Base-by-base conservation (phyloP, 2,329 filamentous ascomycete species). In the Chrysosporium queenslandicum region DNA sequence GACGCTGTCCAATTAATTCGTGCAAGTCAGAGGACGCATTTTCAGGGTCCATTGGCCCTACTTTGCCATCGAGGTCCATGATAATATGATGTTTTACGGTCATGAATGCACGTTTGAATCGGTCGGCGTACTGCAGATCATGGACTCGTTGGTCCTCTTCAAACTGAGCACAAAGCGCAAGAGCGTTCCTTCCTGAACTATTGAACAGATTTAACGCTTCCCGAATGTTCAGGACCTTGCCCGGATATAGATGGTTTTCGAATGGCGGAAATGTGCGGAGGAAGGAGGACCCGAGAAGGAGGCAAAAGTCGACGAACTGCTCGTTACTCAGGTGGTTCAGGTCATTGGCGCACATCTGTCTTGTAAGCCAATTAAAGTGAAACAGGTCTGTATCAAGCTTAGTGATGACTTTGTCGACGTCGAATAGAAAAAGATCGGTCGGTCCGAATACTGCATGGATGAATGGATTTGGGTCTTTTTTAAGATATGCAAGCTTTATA, bases 31-130 rank as follows among this genome's bases (percentile, higher is more conserved):
- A 79, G 1, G 92, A 90, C 18, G 89, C 79, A 51, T 81, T 77
- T 6, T 87, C 84, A 51, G 76, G 78, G 60, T 90, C 83, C 61
- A 87, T 77, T 14, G 89, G 85, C 55, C 80, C 79, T 46, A 95
- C 78, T 61, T 85, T 82, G 37, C 92, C 92, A n/a, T 80, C 80
- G 51, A 81, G 77, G 30, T 83, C 80, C 58, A 95, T 82, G 62
- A 90, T 82, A 37, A 94, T 83, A 67, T 91, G 90, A 67, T 97
- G 91, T 62, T 89, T 85, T 46, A 96, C 80, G 1, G 83, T 84
- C 77, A 94, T 83, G 56, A 84, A 83, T 20, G 88, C 88, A 67
- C 87, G 90, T 64, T 85, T 86, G 66, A 89, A 98, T 63, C 86
- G 87, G 65, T 91, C 86, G 29, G 87, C 74, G 76, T 94, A 98